These are phyloP conservation scores for Drechslerella dactyloides DNA, from an alignment of 2,329 filamentous ascomycete genomes.

Conservation along the genomic window DNA sequence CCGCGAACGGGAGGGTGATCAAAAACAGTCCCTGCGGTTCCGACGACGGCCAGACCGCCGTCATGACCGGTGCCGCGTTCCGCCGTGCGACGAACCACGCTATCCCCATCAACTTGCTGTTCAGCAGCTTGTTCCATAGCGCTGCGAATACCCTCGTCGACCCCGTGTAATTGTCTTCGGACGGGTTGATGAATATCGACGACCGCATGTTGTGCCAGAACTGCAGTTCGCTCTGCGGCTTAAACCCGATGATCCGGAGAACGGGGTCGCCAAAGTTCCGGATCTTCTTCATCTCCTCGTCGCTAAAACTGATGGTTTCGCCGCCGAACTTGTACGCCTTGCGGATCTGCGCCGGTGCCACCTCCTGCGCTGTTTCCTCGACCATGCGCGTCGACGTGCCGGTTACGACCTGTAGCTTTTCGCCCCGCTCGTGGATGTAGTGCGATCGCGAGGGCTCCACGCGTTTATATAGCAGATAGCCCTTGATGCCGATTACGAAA, in stretches of 20 bases:
- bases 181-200: conserved; percentile 91
- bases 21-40: conserved; percentile 88
- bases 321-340: conserved; percentile 97
- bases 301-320: conserved; percentile 82
- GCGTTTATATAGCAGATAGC: conserved; percentile 85
- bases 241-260: conserved; percentile 93
- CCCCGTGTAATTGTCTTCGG: conserved; percentile 85
- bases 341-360: conserved; percentile 75
- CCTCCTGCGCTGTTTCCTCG: conserved; percentile 75
- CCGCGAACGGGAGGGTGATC: conserved; percentile 82
- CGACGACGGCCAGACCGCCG: conserved; percentile 78
- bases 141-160: conserved; percentile 93
- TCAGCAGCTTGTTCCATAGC: conserved; percentile 82
- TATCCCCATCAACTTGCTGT: conserved; percentile 78
- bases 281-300: conserved; percentile 79
- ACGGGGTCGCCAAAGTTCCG: conserved; percentile 80
- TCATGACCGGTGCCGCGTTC: conserved; percentile 79
- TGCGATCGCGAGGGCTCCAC: conserved; percentile 81
- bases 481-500: conserved; percentile 86
- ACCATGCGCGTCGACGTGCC: conserved; percentile 76
- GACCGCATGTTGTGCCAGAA: conserved; percentile 86
- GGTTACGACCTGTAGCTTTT: conserved; percentile 78
- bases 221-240: conserved; percentile 74
- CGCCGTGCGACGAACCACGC: conserved; percentile 86
- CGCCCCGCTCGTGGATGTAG: conserved; percentile 87